Conservation (phyloP, 331 rosid genomes). For the Malus hybrid region DNA sequence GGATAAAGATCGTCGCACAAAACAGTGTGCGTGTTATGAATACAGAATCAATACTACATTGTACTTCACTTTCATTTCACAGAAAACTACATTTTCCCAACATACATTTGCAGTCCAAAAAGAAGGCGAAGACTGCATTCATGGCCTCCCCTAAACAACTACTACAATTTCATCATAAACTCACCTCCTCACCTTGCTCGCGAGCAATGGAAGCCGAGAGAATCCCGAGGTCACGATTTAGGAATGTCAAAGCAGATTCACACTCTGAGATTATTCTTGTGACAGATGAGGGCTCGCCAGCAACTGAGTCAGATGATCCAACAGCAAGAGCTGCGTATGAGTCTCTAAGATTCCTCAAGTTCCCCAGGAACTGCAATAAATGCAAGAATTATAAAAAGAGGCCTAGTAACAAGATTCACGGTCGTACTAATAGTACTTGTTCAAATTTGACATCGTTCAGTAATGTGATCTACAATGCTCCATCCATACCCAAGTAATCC, state of each 20-base stretch:
- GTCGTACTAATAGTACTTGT: neutral
- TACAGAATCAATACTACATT: neutral
- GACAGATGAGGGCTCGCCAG: slow-evolving; percentile 83
- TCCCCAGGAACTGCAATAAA: slow-evolving; percentile 67
- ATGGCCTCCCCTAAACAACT: neutral
- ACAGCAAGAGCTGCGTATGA: slow-evolving; percentile 84
- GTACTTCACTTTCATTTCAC: neutral
- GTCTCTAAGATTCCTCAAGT: slow-evolving; percentile 84
- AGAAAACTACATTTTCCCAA: neutral
- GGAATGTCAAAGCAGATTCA: slow-evolving; percentile 75
- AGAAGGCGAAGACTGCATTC: neutral
- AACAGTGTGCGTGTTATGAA: no score
- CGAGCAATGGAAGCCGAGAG: slow-evolving; percentile 93
- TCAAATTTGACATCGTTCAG: neutral
- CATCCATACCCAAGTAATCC: neutral
- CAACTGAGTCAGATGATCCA: slow-evolving; percentile 78
- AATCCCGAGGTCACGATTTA: slow-evolving; percentile 83
- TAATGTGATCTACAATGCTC: neutral
- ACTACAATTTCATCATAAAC: slow-evolving; percentile 17
- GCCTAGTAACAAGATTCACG: neutral
- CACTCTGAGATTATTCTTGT: slow-evolving; percentile 86
- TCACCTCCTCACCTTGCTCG: slow-evolving; percentile 52
- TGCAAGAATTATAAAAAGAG: neutral
- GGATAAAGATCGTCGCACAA: no score
- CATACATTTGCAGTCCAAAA: neutral